Conservation (phyloP, 352 stramenopile genomes). For the Phytopythium cucurbitacearum region DNA sequence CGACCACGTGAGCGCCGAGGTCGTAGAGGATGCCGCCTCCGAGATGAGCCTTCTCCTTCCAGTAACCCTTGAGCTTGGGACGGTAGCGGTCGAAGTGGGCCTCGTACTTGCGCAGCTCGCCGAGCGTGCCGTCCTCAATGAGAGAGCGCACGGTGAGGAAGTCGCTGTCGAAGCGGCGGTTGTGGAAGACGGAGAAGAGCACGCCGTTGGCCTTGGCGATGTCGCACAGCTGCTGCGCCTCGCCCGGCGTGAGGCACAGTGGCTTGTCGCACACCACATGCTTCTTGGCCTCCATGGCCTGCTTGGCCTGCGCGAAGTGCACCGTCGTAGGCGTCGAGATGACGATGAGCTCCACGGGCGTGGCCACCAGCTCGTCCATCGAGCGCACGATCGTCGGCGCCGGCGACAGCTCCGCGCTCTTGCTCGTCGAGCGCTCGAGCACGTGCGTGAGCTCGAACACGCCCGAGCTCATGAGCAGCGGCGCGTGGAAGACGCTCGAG, state of each 20-base stretch:
- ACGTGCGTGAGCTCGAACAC: slow-evolving; percentile 74
- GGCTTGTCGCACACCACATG: slow-evolving; percentile 79
- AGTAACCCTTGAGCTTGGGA: slow-evolving; percentile 69
- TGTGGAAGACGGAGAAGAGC: slow-evolving; percentile 75
- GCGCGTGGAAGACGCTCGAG: slow-evolving; percentile 72
- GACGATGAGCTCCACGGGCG: slow-evolving; percentile 57
- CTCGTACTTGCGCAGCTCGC: slow-evolving; percentile 53
- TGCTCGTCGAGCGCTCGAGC: slow-evolving; percentile 63
- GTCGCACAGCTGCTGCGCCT: slow-evolving; percentile 48
- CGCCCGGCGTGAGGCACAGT: slow-evolving; percentile 45
- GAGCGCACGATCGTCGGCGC: slow-evolving; percentile 58
- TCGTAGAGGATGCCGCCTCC: slow-evolving; percentile 70
- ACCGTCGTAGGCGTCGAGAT: slow-evolving; percentile 71
- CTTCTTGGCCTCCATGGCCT: slow-evolving; percentile 62
- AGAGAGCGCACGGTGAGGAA: slow-evolving; percentile 56
- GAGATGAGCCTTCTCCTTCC: slow-evolving; percentile 59
- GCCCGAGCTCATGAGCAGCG: slow-evolving; percentile 52
- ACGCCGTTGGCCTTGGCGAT: slow-evolving; percentile 46
- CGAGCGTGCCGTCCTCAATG: slow-evolving; percentile 42
- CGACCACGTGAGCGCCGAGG: slow-evolving; percentile 59
- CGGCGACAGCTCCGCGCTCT: slow-evolving; percentile 44
- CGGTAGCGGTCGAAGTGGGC: slow-evolving; percentile 69
- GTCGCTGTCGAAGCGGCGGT: slow-evolving; percentile 72
- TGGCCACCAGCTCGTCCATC: slow-evolving; percentile 61
- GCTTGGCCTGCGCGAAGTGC: slow-evolving; percentile 74